Evolutionary conservation across 1,284 basidiomycete species (phyloP), one percentile per base, ranked within the genome.

Genomic region (Exobasidium cylindrosporum): DNA sequence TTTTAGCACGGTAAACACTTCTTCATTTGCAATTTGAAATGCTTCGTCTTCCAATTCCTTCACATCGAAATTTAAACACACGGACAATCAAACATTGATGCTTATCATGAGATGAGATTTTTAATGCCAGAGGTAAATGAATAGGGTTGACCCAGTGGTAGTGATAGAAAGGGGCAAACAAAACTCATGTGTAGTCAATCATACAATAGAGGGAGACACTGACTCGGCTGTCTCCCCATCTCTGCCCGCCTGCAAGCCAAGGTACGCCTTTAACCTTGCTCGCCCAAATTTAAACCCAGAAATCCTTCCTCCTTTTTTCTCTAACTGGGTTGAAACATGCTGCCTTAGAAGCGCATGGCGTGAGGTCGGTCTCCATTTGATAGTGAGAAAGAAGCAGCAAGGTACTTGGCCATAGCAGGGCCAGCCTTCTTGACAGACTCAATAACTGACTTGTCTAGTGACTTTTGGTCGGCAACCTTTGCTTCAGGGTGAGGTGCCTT

Each of bases 331-430:
- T 24, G 28, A 13, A 11, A 17, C 17, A 58, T 40, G 10, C 60
- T 56, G 68, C 87, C n/a, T n/a, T 84, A 94, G 85, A 94, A 94
- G 68, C 85, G 85, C 83, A 95, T 81, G 82, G 89, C 86, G 83
- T 95, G 92, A 79, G 92, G 90, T 85, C 86, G 91, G 73, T 83
- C 90, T 68, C 93, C 92, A 86, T 95, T 97, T 78, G 91, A 93
- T 70, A 99, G 86, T 81, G 92, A 92, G 86, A 91, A 99, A 77
- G 87, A 88, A 65, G 94, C 87, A 82, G 89, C 89, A 78, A 99
- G 86, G 85, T 98, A 99, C 84, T 95, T 96, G 81, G 85, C 85
- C 75, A 97, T 85, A 85, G 89, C 88, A 78, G 93, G 90, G 65
- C 90, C 90, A 55, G 68, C 69, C 86, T 93, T 92, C 87, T 92